A percentile compares a stretch with the other conserved stretches of the same genome.
phyloP scores from a whole-genome alignment of 1,284 basidiomycete genomes.

The Leucoagaricus sp. region DNA sequence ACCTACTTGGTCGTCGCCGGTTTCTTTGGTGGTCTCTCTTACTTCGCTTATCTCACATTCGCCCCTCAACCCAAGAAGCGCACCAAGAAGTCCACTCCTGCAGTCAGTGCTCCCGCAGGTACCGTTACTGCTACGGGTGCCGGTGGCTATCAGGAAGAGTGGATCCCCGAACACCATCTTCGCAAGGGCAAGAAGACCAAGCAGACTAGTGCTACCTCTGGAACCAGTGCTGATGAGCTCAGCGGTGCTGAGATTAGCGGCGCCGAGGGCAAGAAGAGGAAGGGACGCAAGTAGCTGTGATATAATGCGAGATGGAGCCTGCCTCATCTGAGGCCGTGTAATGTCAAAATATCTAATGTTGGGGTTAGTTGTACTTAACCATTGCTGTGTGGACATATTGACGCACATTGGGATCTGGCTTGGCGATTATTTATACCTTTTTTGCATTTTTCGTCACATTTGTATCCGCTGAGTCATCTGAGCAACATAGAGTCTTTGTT shows the following conservation, averaged over 20 bases:
- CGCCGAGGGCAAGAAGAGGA: slow-evolving; percentile 58
- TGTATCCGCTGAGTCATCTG: background rate
- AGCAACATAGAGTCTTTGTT: background rate
- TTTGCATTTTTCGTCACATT: background rate
- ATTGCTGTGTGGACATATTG: background rate
- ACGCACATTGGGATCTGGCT: background rate
- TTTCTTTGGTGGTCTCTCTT: slow-evolving; percentile 65
- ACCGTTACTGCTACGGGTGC: slow-evolving; percentile 69
- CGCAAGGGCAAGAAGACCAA: slow-evolving; percentile 63
- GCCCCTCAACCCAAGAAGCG: slow-evolving; percentile 61
- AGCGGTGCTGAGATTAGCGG: slow-evolving; percentile 62
- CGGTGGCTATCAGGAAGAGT: slow-evolving; percentile 85
- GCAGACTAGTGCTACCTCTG: slow-evolving; percentile 40
- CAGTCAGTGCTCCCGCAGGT: slow-evolving; percentile 58
- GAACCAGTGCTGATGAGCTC: slow-evolving; percentile 67
- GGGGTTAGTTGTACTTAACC: slow-evolving; percentile 6
- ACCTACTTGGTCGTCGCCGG: slow-evolving; percentile 77
- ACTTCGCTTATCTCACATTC: slow-evolving; percentile 70
- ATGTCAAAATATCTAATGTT: slow-evolving; percentile 13
- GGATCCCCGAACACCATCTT: slow-evolving; percentile 89
- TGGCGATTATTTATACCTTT: slow-evolving; percentile 6
- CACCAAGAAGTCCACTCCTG: slow-evolving; percentile 37
- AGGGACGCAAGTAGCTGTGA: slow-evolving; percentile 34
- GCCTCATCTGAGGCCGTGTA: background rate
- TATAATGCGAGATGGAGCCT: background rate